Base-by-base conservation (phyloP, 2,329 filamentous ascomycete genomes). In the Fusarium sp. region DNA sequence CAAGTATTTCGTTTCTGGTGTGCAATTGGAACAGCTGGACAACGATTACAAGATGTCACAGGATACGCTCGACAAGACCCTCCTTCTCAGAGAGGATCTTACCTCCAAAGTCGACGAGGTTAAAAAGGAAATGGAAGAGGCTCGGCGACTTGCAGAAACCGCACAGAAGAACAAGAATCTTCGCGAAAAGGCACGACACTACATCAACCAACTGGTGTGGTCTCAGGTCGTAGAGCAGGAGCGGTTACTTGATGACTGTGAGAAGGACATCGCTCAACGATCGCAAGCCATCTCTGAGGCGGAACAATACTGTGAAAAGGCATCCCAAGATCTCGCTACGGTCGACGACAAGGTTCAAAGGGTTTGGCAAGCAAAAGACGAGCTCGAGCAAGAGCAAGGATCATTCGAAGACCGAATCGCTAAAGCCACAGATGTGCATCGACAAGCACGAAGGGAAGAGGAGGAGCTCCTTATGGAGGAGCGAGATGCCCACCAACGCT, bases 1-100 rank as follows among this genome's bases (percentile, higher is more conserved):
- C 83, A 96, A 93, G 70, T 97, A 97, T 74, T 99, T 99, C 75
- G 87, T 97, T 62, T 93, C 94, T 72, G 96, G 96, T 25, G 96
- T 97, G 1, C 94, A 98, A 73, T 86, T 99, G 1, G 93, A 98
- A 76, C 91, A 95, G 71, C 85, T 99, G 11, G 93, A 97, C 76
- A 90, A 93, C 64, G 96, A 99, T 75, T 99, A 99, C 78, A 88
- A 90, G 59, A 83, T 97, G 58, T 88, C 97, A 15, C 89, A 91
- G 63, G 91, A 97, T 68, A 90, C 88, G 5, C 83, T 96, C 20
- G 91, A 97, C 67, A 87, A 87, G 33, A 92, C 78, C 4, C 57
- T 79, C 4, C 57, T 76, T n/a, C 69, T 80, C 23, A 75, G 77
- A 40, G 78, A 80, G 1, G 78, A 80, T 46, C 73, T 80, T 2